Evolutionary conservation across 306 rosid genomes (phyloP).

Genomic region (Inga laurina): DNA sequence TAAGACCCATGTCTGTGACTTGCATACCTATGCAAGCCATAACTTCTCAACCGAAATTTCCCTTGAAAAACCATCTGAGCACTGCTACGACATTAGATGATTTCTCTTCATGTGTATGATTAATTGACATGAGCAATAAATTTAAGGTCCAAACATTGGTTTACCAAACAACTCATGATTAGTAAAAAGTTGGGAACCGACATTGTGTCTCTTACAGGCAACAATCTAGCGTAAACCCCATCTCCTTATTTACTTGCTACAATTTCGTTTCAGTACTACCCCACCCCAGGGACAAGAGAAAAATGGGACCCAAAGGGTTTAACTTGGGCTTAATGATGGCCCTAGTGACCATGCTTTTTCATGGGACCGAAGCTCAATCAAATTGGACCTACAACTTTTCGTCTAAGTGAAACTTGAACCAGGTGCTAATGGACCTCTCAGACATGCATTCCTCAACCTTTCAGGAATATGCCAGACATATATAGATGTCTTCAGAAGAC

Average conservation of each 20-base stretch:
- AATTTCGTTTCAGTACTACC: not conserved
- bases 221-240: not conserved
- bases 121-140: not conserved
- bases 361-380: not conserved
- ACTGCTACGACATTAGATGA: not conserved
- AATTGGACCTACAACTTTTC: too few species aligned
- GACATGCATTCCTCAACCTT: conserved; percentile 2
- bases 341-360: not conserved
- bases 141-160: not conserved
- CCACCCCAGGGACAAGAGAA: not conserved
- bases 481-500: not conserved
- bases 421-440: not conserved
- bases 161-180: not conserved
- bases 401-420: not conserved
- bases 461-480: not conserved
- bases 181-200: conserved; percentile 7
- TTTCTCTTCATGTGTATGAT: not conserved
- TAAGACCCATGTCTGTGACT: not conserved
- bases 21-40: not conserved
- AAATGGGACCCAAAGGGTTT: not conserved
- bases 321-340: not conserved
- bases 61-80: not conserved
- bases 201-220: not conserved
- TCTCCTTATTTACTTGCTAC: not conserved
- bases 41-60: not conserved